Evolutionary conservation across 208 protist species (phyloP), one percentile per base, ranked within the genome.

Genomic region (Trypanosomatidae sp.): DNA sequence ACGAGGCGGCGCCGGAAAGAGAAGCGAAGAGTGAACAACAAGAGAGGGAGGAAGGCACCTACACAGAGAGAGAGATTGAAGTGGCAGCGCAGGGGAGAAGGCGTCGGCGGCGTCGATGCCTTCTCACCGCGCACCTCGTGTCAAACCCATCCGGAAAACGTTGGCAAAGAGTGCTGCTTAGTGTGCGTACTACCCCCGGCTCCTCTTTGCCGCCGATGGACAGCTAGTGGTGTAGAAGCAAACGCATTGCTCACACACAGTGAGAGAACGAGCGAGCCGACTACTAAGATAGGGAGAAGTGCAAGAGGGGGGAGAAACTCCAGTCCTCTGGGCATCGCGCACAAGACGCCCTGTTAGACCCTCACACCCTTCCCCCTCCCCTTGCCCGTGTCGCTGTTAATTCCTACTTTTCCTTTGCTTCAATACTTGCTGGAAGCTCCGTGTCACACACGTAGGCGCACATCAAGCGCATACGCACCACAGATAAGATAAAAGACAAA

Each of bases 1-100:
- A 69, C 41, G 50, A 73, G 69, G 28, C 19, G 52, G 56, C 25
- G 19, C 17, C 53, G 46, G 13, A 72, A 46, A 73, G 22, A 41
- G 41, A 36, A 15, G 22, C 4, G 74, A 47, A 55, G 58, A 66
- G 33, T 53, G 39, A 53, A 58, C 60, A 69, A 46, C 25, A 22
- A 68, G n/a, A 68, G 43, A 50, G 36, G 52, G 36, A 69, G 62
- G 4, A 19, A 62, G 15, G 9, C 25, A 22, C 3, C 7, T n/a
- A 12, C 22, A 25, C 50, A 28, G 1, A 55, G 8, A 9, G 22
- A 15, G 22, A 28, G 1, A n/a, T 19, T 3, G 6, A 74, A 43
- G 66, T 33, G 25, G 15, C 9, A 66, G 62, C 0, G 17, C 13
- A 50, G 62, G 62, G 19, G 13, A 49, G 33, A 8, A 3, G 28